These are phyloP conservation scores for Cucurbita pepo DNA, from an alignment of 306 rosid genomes.

Conservation along the genomic window DNA sequence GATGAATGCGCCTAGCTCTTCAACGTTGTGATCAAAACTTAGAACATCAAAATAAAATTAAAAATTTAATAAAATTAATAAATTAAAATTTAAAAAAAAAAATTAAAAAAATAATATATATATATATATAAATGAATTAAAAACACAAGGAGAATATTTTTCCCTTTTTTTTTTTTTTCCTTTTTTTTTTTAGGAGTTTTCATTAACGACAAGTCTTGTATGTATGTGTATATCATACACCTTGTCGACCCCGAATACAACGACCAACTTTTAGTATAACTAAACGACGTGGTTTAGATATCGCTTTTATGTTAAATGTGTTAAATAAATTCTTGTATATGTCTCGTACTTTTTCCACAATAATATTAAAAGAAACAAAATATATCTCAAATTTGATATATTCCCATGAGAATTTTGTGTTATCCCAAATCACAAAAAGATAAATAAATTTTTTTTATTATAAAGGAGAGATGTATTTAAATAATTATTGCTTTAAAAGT, in stretches of 20 bases:
- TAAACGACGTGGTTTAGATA: background rate
- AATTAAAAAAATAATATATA: background rate
- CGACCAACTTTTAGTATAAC: background rate
- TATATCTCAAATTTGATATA: too few relatives aligned
- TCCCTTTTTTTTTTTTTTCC: background rate
- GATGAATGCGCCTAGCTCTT: conserved; percentile 5
- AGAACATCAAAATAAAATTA: background rate
- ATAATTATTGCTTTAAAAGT: too few relatives aligned
- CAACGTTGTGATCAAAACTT: background rate
- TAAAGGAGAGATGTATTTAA: too few relatives aligned
- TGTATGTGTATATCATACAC: too few relatives aligned
- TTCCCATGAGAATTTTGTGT: too few relatives aligned
- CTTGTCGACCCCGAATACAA: background rate
- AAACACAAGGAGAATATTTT: background rate
- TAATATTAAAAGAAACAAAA: too few relatives aligned
- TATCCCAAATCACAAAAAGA: too few relatives aligned
- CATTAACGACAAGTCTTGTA: background rate
- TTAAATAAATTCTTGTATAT: too few relatives aligned
- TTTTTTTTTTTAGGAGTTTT: background rate
- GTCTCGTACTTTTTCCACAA: too few relatives aligned
- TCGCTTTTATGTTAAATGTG: too few relatives aligned
- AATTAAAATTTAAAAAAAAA: background rate
- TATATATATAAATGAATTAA: background rate
- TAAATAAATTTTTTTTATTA: too few relatives aligned
- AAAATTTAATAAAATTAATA: background rate